Conservation (phyloP, 805 yeast genomes). For the Metschnikowia aberdeeniae region DNA sequence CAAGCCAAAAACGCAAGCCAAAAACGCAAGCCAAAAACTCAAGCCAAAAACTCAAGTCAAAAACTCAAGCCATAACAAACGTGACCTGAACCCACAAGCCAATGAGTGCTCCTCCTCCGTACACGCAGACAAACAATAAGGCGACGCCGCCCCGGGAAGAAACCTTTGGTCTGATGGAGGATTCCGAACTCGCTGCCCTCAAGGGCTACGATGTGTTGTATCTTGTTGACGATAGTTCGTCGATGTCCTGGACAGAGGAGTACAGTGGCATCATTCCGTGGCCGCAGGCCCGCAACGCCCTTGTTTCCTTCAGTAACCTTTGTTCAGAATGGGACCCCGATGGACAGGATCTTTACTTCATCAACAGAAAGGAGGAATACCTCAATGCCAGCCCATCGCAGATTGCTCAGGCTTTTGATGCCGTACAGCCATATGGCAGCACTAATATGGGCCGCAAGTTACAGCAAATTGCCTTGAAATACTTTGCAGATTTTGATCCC, state of each 20-base stretch:
- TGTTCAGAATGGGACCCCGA: conserved; percentile 17
- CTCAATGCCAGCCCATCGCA: conserved; percentile 10
- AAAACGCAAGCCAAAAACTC: no score
- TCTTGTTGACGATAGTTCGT: conserved; percentile 14
- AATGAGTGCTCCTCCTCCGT: conserved; percentile 4
- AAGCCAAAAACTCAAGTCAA: no score
- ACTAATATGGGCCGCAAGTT: conserved; percentile 16
- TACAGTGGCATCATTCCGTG: conserved; percentile 14
- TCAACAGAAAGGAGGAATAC: conserved; percentile 7
- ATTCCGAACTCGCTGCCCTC: conserved; percentile 12
- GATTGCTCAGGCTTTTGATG: conserved; percentile 11
- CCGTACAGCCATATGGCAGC: conserved; percentile 11
- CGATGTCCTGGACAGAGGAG: conserved; percentile 14
- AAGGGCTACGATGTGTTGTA: conserved; percentile 15
- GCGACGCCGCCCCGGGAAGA: not conserved
- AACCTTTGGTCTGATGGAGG: conserved; percentile 5
- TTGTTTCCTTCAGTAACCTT: conserved; percentile 11
- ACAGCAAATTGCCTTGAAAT: conserved; percentile 8
- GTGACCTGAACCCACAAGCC: no score
- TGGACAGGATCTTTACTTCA: conserved; percentile 16
- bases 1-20: no score
- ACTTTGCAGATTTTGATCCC: conserved; percentile 11
- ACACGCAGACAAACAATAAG: not conserved
- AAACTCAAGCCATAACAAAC: no score
- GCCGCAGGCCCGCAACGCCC: conserved; percentile 13